Evolutionary conservation across 805 yeast genomes (phyloP), one percentile per base, ranked within the genome.

Genomic region (Starmerella riodocensis): DNA sequence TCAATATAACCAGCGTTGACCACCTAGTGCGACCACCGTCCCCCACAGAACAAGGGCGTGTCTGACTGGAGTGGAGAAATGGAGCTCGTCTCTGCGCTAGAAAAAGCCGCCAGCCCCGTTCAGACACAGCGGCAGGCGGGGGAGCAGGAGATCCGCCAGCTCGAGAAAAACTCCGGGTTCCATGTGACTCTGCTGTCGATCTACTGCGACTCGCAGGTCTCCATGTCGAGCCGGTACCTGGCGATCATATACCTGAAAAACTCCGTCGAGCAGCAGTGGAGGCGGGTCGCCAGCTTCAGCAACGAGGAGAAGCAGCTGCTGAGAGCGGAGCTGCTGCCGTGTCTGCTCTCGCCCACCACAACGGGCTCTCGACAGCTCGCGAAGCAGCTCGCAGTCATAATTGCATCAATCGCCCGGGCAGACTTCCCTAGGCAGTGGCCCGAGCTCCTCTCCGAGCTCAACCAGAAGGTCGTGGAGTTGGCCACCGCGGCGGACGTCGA

Each of bases 391-490:
- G 93, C 96, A 0, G 79, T 81, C 47, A 77, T 93, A 0, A 65
- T 81, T 6, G 77, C 93, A 1, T 66, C 77, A 43, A 79, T 91
- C 21, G 78, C 81, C 20, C 62, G 96, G 36, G 65, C 74, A 41
- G 98, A 91, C 52, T 91, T 82, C 55, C 96, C 97, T 0, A 57
- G 62, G 2, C 85, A 78, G 33, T 91, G 96, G 96, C 85, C 93
- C 0, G 58, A 69, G 2, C 55, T 91, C 16, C 79, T 91, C 53
- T 86, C 80, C 41, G 76, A 76, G 12, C 64, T 60, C 12, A 41
- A 48, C 23, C 23, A 48, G 9, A 28, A 42, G 26, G 32, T 37
- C 6, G 3, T 36, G 1, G 28, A 33, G 3, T 29, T 29, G 14
- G 40, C 44, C 2, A 21, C 29, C 12, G 20, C 37, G 5, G 37